A percentile compares a stretch with the other conserved stretches of the same genome.
phyloP scores from a whole-genome alignment of 208 protist genomes.

The Naegleria fowleri region DNA sequence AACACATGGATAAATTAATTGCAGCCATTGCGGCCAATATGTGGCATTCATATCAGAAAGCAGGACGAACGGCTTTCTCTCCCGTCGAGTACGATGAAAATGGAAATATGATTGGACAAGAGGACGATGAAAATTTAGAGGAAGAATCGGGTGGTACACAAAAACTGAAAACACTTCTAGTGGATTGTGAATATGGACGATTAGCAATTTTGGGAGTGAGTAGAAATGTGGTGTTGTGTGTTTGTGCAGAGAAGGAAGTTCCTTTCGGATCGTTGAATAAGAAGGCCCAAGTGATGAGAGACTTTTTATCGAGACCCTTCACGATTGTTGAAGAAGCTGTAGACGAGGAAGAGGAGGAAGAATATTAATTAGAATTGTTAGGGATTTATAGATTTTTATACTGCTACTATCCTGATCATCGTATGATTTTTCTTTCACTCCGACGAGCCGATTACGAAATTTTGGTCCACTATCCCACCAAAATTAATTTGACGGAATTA shows the following conservation, averaged over 20 bases:
- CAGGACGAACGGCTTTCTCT: neutral
- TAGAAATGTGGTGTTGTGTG: neutral
- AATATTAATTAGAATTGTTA: neutral
- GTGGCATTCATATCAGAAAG: conserved; percentile 8
- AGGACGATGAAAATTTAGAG: neutral
- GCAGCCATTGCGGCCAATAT: neutral
- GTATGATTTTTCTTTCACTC: too few relatives aligned
- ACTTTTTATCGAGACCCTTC: neutral
- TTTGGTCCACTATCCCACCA: too few relatives aligned
- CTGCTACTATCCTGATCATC: too few relatives aligned
- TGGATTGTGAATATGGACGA: neutral
- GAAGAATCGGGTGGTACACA: neutral
- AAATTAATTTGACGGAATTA: too few relatives aligned
- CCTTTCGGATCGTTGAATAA: neutral
- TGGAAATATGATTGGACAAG: neutral
- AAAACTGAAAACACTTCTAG: neutral
- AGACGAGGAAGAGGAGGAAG: neutral
- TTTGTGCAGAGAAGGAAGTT: conserved; percentile 3
- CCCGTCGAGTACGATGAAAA: neutral
- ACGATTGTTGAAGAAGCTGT: neutral
- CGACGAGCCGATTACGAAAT: too few relatives aligned
- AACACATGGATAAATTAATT: conserved; percentile 25
- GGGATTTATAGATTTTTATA: too few relatives aligned
- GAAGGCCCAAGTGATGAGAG: neutral
- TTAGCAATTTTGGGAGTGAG: neutral